phyloP scores from a whole-genome alignment of 75 land plant species.

The Pinus albicaulis region DNA sequence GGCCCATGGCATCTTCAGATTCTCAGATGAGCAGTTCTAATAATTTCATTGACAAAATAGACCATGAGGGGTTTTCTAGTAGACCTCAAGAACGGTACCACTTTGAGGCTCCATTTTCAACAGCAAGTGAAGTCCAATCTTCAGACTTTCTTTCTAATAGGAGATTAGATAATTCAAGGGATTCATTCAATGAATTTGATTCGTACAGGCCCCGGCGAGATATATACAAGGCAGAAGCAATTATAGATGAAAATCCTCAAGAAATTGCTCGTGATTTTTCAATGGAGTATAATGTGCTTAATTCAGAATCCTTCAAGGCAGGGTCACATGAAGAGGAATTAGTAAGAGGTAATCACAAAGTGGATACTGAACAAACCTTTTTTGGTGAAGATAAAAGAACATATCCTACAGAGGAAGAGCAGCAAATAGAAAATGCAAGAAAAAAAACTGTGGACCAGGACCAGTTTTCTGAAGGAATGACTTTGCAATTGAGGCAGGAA shows the following conservation, averaged over 20 bases:
- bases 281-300: slow-evolving; percentile 5
- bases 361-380: slow-evolving; percentile 3
- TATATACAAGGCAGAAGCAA: not conserved
- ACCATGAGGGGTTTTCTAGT: not conserved
- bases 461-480: not conserved
- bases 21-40: not conserved
- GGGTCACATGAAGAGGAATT: not conserved
- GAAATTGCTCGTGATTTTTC: not conserved
- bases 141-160: not conserved
- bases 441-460: not conserved
- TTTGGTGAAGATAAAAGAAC: not conserved
- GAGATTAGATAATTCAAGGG: not conserved
- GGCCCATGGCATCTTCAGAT: slow-evolving; percentile 7
- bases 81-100: not conserved
- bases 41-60: not conserved
- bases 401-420: slow-evolving; percentile 3
- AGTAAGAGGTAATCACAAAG: not conserved
- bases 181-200: slow-evolving; percentile 2
- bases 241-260: not conserved
- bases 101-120: not conserved
- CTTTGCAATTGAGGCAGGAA: not conserved
- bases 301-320: slow-evolving; percentile 1
- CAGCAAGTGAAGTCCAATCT: not conserved
- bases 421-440: slow-evolving; percentile 1
- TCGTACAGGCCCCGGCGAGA: slow-evolving; percentile 1